phyloP scores from a whole-genome alignment of 371 early-diverging fungal species.

The Sporodiniella umbellata region DNA sequence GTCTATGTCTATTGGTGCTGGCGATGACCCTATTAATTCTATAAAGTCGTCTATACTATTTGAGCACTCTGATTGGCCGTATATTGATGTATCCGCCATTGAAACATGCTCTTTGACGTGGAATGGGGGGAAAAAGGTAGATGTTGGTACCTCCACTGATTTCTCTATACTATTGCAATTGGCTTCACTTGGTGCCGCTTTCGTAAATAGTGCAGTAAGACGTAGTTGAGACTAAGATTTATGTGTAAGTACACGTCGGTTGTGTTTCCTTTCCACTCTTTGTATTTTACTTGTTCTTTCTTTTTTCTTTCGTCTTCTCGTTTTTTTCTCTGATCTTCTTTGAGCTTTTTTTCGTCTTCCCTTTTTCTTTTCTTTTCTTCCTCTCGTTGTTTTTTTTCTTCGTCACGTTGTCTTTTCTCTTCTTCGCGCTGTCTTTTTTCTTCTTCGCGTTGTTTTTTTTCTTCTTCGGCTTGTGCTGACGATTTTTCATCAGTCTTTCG shows the following conservation, averaged over 20 bases:
- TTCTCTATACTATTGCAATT: slow-evolving; percentile 2
- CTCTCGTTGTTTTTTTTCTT: slow-evolving; percentile 24
- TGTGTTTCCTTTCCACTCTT: no score
- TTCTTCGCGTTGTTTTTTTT: slow-evolving; percentile 20
- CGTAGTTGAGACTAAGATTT: slow-evolving; percentile 35
- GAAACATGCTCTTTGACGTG: slow-evolving; percentile 57
- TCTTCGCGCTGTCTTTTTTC: slow-evolving; percentile 17
- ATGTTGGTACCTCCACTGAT: slow-evolving; percentile 22
- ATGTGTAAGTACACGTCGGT: no score
- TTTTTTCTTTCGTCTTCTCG: slow-evolving; percentile 20
- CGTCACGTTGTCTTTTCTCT: slow-evolving; percentile 23
- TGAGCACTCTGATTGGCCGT: neutral
- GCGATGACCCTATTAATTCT: neutral
- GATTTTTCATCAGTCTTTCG: slow-evolving; percentile 4
- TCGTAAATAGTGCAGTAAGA: slow-evolving; percentile 40
- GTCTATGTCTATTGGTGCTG: neutral
- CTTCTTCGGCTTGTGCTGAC: slow-evolving; percentile 13
- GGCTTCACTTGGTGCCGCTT: slow-evolving; percentile 15
- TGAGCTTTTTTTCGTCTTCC: slow-evolving; percentile 29
- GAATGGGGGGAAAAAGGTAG: slow-evolving; percentile 63
- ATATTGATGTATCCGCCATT: slow-evolving; percentile 16
- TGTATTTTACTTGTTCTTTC: slow-evolving; percentile 39
- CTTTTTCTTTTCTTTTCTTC: slow-evolving; percentile 29
- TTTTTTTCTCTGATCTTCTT: slow-evolving; percentile 29
- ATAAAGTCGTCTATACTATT: slow-evolving; percentile 5